These are phyloP conservation scores for Aspergillus quadricinctus DNA, from an alignment of 2,329 filamentous ascomycete species.

Conservation along the genomic window DNA sequence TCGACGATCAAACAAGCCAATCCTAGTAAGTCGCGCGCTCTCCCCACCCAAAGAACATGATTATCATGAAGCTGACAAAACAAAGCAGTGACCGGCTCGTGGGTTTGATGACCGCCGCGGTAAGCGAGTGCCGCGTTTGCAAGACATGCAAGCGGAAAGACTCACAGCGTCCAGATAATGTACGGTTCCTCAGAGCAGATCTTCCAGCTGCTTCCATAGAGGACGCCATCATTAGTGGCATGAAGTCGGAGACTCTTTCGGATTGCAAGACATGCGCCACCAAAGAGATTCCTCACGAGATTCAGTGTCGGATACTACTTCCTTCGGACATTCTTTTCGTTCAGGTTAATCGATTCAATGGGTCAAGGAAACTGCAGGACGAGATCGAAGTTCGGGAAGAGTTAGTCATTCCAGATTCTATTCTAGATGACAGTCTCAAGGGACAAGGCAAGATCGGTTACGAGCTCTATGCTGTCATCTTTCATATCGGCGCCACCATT, in stretches of 20 bases:
- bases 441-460: constrained; percentile 14
- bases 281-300: neutral
- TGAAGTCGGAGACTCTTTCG: neutral
- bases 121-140: neutral
- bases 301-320: constrained; percentile 4
- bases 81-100: neutral
- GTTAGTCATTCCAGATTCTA: constrained; percentile 4
- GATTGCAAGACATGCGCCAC: constrained; percentile 7
- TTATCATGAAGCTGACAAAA: neutral
- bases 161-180: neutral
- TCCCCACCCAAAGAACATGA: neutral
- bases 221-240: neutral
- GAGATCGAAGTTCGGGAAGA: constrained; percentile 2
- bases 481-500: constrained; percentile 12
- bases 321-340: constrained; percentile 21
- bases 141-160: neutral
- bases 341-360: constrained; percentile 13
- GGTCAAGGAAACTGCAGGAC: neutral
- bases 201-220: neutral
- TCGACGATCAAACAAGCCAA: neutral
- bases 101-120: neutral
- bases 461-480: constrained; percentile 21
- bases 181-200: neutral
- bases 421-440: constrained; percentile 2
- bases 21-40: neutral